phyloP scores from a whole-genome alignment of 192 early-diverging fungal species.

The Linderina pennispora region DNA sequence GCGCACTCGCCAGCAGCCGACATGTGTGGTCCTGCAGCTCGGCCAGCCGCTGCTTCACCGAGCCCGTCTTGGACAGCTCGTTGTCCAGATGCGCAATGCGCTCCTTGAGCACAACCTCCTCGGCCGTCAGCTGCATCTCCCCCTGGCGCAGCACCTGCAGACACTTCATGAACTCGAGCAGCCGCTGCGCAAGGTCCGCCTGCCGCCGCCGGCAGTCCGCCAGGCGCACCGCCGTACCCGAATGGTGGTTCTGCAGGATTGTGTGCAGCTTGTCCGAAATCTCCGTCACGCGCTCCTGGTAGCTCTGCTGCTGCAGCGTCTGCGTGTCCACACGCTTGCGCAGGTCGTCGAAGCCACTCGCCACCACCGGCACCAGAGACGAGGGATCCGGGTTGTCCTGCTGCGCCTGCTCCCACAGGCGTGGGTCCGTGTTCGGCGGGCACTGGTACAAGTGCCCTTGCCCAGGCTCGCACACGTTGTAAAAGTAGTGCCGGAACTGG shows the following conservation, averaged over 20 bases:
- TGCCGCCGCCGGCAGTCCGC: constrained; percentile 77
- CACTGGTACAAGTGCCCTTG: constrained; percentile 74
- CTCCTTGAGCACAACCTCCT: constrained; percentile 75
- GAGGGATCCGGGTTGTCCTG: constrained; percentile 82
- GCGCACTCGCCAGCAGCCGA: constrained; percentile 55
- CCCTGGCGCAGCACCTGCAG: constrained; percentile 79
- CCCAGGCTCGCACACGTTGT: constrained; percentile 87
- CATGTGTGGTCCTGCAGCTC: constrained; percentile 79
- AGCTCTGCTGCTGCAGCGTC: constrained; percentile 57
- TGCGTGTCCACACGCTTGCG: constrained; percentile 80
- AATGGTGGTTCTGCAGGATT: constrained; percentile 59
- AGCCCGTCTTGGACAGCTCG: constrained; percentile 69
- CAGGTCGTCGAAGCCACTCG: constrained; percentile 85
- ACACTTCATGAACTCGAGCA: constrained; percentile 81
- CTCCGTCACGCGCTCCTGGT: constrained; percentile 69
- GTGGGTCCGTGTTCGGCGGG: constrained; percentile 59
- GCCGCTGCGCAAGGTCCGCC: constrained; percentile 64
- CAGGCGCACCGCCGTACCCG: constrained; percentile 67
- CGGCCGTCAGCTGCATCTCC: constrained; percentile 72
- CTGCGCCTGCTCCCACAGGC: constrained; percentile 78
- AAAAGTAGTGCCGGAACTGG: constrained; percentile 92
- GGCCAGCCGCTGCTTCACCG: constrained; percentile 75
- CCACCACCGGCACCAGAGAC: constrained; percentile 87
- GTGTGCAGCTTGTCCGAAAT: constrained; percentile 51
- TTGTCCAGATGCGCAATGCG: constrained; percentile 68